Evolutionary conservation across 164 flowering plant genomes (phyloP).

Genomic region (Warburgia ugandensis): DNA sequence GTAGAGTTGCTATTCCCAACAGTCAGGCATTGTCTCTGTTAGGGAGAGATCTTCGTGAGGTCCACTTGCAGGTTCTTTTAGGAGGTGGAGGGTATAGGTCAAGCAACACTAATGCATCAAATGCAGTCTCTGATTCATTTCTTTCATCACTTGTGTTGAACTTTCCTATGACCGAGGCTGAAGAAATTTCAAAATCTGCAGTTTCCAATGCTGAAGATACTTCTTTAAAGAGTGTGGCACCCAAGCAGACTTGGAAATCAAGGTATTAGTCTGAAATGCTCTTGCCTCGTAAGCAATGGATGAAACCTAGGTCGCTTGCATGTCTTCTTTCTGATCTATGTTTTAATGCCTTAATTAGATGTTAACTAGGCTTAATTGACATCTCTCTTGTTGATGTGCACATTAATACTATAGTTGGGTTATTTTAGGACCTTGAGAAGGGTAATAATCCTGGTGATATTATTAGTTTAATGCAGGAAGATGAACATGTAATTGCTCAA

Average conservation of each 20-base stretch:
- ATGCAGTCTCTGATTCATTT: constrained; percentile 51
- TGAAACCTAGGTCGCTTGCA: too few species aligned
- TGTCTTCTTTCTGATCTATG: too few species aligned
- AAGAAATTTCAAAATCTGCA: constrained; percentile 67
- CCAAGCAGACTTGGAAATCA: constrained; percentile 49
- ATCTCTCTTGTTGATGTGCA: too few species aligned
- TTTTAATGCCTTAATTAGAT: too few species aligned
- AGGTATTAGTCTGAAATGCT: constrained; percentile 39
- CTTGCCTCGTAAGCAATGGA: too few species aligned
- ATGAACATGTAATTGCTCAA: too few species aligned
- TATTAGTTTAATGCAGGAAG: too few species aligned
- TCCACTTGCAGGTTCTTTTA: constrained; percentile 76
- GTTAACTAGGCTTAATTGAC: too few species aligned
- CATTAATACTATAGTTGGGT: too few species aligned
- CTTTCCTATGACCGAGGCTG: constrained; percentile 58
- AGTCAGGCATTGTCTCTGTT: constrained; percentile 67
- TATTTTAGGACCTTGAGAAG: too few species aligned
- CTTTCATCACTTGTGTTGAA: constrained; percentile 69
- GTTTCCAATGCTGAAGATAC: constrained; percentile 43
- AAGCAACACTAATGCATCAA: constrained; percentile 39
- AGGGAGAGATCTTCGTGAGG: constrained; percentile 86
- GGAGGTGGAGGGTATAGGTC: constrained; percentile 75
- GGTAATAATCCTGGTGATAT: too few species aligned
- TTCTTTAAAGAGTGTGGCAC: constrained; percentile 27
- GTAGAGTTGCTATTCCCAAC: constrained; percentile 69